phyloP scores from a whole-genome alignment of 2,329 filamentous ascomycete genomes.

The Rutstroemia sp. region DNA sequence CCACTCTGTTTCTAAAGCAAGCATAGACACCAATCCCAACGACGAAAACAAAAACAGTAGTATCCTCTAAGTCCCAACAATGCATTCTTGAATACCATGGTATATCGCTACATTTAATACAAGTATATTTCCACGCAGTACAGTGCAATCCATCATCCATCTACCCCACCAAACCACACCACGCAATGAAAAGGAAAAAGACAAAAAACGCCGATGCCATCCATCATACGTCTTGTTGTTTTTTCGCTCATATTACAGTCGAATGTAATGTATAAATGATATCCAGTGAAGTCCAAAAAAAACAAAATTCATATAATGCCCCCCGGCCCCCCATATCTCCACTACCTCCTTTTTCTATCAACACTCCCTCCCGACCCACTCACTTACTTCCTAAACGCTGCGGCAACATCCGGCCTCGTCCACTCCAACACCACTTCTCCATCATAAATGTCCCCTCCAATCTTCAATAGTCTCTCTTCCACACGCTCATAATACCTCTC shows the following conservation, averaged over 20 bases:
- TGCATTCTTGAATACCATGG: constrained; percentile 5
- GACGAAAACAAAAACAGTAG: no score
- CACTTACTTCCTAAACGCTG: constrained; percentile 39
- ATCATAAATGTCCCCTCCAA: constrained; percentile 56
- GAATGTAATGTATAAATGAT: constrained; percentile 2
- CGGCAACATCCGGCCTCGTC: constrained; percentile 56
- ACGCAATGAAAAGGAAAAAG: no score
- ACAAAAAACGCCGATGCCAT: constrained; percentile 38
- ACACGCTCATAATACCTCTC: constrained; percentile 56
- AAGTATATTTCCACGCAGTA: background rate
- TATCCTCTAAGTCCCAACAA: no score
- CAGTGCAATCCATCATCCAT: constrained; percentile 35
- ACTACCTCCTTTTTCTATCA: no score
- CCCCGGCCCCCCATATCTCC: background rate
- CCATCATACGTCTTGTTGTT: constrained; percentile 32
- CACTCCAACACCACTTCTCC: constrained; percentile 59
- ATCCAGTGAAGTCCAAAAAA: constrained; percentile 1
- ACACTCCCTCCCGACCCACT: no score
- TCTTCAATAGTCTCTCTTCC: constrained; percentile 50
- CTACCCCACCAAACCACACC: constrained; percentile 21
- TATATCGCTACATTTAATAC: constrained; percentile 5
- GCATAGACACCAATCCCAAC: no score
- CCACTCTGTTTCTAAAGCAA: no score
- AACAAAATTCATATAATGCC: background rate
- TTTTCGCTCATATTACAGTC: constrained; percentile 12